These are phyloP conservation scores for Acmispon strigosus DNA, from an alignment of 306 rosid genomes.

Conservation along the genomic window DNA sequence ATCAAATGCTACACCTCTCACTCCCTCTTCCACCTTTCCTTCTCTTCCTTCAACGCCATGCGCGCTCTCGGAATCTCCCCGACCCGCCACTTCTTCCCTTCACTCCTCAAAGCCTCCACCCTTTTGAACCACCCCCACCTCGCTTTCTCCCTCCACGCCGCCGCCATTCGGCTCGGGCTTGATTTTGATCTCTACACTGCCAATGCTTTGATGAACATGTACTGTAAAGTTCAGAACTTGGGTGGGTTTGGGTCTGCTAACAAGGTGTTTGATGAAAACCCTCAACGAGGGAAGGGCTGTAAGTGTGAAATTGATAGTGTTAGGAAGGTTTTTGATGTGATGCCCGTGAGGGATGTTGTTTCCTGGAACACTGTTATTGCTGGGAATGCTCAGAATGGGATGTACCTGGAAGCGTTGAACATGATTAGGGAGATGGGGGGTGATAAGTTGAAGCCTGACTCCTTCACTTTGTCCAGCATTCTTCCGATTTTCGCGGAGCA, in stretches of 20 bases:
- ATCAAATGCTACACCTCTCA: slow-evolving; percentile 64
- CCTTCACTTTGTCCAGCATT: slow-evolving; percentile 71
- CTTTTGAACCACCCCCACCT: slow-evolving; percentile 38
- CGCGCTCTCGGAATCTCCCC: slow-evolving; percentile 34
- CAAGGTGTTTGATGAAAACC: slow-evolving; percentile 31
- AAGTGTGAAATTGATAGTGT: background rate
- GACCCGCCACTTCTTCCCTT: slow-evolving; percentile 57
- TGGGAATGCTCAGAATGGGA: slow-evolving; percentile 61
- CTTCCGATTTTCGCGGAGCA: slow-evolving; percentile 75
- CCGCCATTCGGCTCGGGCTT: slow-evolving; percentile 41
- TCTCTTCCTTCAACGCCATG: slow-evolving; percentile 50
- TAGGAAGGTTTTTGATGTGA: slow-evolving; percentile 59
- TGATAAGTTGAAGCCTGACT: slow-evolving; percentile 51
- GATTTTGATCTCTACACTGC: slow-evolving; percentile 57
- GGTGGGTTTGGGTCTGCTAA: background rate
- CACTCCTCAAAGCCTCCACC: slow-evolving; percentile 63
- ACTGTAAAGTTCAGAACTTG: slow-evolving; percentile 18
- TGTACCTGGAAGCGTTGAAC: slow-evolving; percentile 44
- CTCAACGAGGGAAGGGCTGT: background rate
- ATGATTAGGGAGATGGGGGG: slow-evolving; percentile 57
- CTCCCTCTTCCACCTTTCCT: slow-evolving; percentile 35
- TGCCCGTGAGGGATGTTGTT: slow-evolving; percentile 65
- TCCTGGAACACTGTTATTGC: slow-evolving; percentile 88
- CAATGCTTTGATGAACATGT: slow-evolving; percentile 78
- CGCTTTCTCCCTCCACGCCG: slow-evolving; percentile 60